Percentiles rank a stretch among this genome's conserved stretches.
phyloP scores from a whole-genome alignment of 768 basidiomycete species.

The Boletus vermiculosoides region DNA sequence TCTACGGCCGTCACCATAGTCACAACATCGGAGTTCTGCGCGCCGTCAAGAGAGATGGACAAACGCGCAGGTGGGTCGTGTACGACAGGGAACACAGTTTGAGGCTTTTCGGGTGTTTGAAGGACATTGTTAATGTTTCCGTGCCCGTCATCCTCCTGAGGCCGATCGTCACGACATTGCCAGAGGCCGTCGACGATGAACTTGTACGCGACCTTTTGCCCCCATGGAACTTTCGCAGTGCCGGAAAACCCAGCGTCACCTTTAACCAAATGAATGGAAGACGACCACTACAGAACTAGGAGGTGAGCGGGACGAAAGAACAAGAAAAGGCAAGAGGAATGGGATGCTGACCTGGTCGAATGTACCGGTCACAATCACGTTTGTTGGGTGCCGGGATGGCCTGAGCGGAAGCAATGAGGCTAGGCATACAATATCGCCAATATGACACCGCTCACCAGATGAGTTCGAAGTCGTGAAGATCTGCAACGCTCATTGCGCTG shows the following conservation, averaged over 20 bases:
- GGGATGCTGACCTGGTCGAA: constrained; percentile 67
- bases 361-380: constrained; percentile 71
- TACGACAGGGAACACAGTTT: not conserved
- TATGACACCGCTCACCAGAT: constrained; percentile 45
- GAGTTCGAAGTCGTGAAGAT: constrained; percentile 53
- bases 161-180: constrained; percentile 51
- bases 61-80: constrained; percentile 9
- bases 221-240: constrained; percentile 56
- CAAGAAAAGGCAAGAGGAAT: not conserved
- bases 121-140: constrained; percentile 76
- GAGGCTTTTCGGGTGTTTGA: constrained; percentile 49
- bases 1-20: constrained; percentile 29
- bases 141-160: constrained; percentile 57
- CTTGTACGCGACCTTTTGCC: constrained; percentile 66
- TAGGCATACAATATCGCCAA: constrained; percentile 15
- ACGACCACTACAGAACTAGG: constrained; percentile 50
- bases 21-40: constrained; percentile 14
- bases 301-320: constrained; percentile 5
- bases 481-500: constrained; percentile 31
- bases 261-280: constrained; percentile 53
- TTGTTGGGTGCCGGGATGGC: constrained; percentile 54
- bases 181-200: constrained; percentile 77
- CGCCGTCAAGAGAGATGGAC: constrained; percentile 13
- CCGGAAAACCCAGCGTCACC: constrained; percentile 55
- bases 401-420: constrained; percentile 35